Evolutionary conservation across 805 yeast genomes (phyloP), one percentile per base, ranked within the genome.

Genomic region (Debaryomyces hansenii): DNA sequence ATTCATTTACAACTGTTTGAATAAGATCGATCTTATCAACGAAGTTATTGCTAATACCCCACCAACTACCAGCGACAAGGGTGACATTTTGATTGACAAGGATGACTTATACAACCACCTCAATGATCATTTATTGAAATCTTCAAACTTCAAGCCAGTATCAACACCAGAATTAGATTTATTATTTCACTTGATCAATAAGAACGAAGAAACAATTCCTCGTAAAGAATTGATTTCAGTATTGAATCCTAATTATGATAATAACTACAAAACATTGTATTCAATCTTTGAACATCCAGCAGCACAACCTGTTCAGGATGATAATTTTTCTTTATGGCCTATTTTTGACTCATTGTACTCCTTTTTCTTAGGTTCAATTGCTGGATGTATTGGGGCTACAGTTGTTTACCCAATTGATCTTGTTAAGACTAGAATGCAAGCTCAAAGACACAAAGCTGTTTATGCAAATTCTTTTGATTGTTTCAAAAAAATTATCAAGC

Each of bases 301-400:
- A 27, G 59, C 73, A n/a, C 61, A 61, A 39, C 75, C 72, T 24
- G 56, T 64, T 21, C 58, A 58, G 40, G 57, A 62, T 28, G 77
- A 72, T 49, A 72, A 72, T 58, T 72, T 72, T 46, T 64, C 70
- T 8, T 66, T 72, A 48, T 72, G 75, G 75, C 77, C 77, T 28
- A 70, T 73, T 47, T 72, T 71, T 46, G 95, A 88, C 61, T 88
- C 96, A 7, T 77, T 85, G 46, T 89, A 91, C 69, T 90, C 95
- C 48, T 92, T 92, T 67, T 71, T 87, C 27, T 74, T 92, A 48
- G 99, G 99, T 14, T 90, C 97, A 3, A 78, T 91, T 42, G 98
- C 99, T 28, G 99, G 99, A 48, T 94, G 97, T 57, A 83, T 92
- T 67, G 99, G 99, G 51, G 97, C 99, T n/a, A 89, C 97, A 5